phyloP scores from a whole-genome alignment of 352 stramenopile genomes.

The Pythium biforme region DNA sequence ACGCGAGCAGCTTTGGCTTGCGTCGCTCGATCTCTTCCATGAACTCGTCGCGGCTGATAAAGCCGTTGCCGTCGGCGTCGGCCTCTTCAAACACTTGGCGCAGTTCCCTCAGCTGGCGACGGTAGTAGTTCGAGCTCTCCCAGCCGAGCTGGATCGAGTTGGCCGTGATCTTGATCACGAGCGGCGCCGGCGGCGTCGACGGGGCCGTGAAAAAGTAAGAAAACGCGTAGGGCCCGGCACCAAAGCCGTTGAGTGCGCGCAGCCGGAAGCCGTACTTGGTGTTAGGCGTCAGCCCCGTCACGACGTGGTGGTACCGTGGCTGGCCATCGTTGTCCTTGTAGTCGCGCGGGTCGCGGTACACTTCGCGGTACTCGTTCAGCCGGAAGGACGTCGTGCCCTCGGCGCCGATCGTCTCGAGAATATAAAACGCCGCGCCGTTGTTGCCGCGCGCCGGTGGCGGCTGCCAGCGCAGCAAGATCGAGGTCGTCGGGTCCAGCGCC shows the following conservation, averaged over 20 bases:
- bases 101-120: slow-evolving; percentile 65
- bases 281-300: slow-evolving; percentile 70
- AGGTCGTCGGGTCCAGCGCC: slow-evolving; percentile 65
- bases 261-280: slow-evolving; percentile 90
- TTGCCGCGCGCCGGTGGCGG: slow-evolving; percentile 55
- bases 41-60: slow-evolving; percentile 81
- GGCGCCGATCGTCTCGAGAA: slow-evolving; percentile 74
- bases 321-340: slow-evolving; percentile 78
- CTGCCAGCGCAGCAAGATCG: slow-evolving; percentile 64
- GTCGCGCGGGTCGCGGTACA: slow-evolving; percentile 87
- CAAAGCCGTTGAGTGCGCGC: slow-evolving; percentile 90
- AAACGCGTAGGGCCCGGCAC: slow-evolving; percentile 83
- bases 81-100: slow-evolving; percentile 80
- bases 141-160: slow-evolving; percentile 79
- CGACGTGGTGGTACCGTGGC: slow-evolving; percentile 71
- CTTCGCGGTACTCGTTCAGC: slow-evolving; percentile 71
- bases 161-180: slow-evolving; percentile 57
- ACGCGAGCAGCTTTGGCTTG: slow-evolving; percentile 70
- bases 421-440: slow-evolving; percentile 81
- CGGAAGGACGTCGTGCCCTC: slow-evolving; percentile 68
- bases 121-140: slow-evolving; percentile 71
- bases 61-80: slow-evolving; percentile 67
- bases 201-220: slow-evolving; percentile 85
- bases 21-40: slow-evolving; percentile 83
- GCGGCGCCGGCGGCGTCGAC: slow-evolving; percentile 56